Conservation (phyloP, 75 land plant species). For the Picea glauca region DNA sequence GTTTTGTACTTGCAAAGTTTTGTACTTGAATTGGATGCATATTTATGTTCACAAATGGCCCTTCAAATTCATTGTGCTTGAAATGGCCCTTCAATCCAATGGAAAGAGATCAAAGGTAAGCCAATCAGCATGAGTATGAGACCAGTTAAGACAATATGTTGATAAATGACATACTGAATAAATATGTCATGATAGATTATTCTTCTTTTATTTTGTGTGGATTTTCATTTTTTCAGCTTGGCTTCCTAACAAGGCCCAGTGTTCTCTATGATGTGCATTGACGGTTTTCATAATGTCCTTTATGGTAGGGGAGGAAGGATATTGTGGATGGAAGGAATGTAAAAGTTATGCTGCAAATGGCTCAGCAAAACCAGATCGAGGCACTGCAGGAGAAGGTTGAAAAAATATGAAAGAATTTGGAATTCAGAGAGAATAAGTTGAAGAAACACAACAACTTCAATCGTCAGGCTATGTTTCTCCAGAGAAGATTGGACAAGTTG, state of each 20-base stretch:
- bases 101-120: too few relatives aligned
- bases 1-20: too few relatives aligned
- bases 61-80: too few relatives aligned
- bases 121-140: too few relatives aligned
- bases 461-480: conserved; percentile 28
- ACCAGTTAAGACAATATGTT: too few relatives aligned
- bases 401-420: conserved; percentile 23
- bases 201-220: neutral
- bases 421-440: conserved; percentile 9
- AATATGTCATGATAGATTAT: too few relatives aligned
- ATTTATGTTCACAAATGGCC: too few relatives aligned
- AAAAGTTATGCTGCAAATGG: conserved; percentile 9
- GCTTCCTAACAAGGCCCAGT: neutral
- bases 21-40: too few relatives aligned
- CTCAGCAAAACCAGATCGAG: conserved; percentile 32
- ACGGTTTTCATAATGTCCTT: too few relatives aligned
- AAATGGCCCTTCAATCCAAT: too few relatives aligned
- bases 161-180: too few relatives aligned
- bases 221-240: too few relatives aligned
- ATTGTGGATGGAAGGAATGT: conserved; percentile 27
- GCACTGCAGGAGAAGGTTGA: conserved; percentile 33
- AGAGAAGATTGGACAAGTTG: conserved; percentile 27
- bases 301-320: conserved; percentile 35
- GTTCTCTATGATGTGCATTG: neutral
- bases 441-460: conserved; percentile 39